phyloP scores from a whole-genome alignment of 2,329 filamentous ascomycete species.

The Phialophora macrospora region DNA sequence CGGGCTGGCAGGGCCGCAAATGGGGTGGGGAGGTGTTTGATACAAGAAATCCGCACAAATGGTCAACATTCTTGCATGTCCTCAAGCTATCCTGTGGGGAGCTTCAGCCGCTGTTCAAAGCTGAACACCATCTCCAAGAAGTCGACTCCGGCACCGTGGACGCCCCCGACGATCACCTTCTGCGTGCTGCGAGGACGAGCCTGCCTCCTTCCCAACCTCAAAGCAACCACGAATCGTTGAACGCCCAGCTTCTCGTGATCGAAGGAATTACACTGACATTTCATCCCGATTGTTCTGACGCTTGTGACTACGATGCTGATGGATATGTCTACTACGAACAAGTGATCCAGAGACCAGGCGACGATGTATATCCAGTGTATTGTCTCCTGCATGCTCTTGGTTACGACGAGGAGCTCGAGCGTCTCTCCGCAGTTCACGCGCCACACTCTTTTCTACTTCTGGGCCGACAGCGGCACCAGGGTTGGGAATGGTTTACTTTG shows the following conservation, averaged over 20 bases:
- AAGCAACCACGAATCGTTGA: background rate
- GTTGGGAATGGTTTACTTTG: background rate
- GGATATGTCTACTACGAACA: background rate
- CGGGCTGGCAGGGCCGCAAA: background rate
- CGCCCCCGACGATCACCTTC: background rate
- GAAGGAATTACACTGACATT: slow-evolving; percentile 1
- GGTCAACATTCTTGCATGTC: slow-evolving; percentile 3
- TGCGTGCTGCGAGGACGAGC: background rate
- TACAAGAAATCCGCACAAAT: background rate
- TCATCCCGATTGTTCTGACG: background rate
- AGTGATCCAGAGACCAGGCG: background rate
- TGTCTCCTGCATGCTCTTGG: slow-evolving; percentile 1
- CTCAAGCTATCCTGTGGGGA: background rate
- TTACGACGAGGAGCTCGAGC: background rate
- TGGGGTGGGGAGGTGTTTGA: slow-evolving; percentile 2
- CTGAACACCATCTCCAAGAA: background rate
- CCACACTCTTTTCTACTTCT: background rate
- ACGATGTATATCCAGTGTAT: background rate
- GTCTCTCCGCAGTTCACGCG: background rate
- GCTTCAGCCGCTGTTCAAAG: background rate
- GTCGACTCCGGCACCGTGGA: too few species aligned
- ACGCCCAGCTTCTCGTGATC: background rate
- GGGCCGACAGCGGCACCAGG: background rate
- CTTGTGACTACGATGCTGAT: background rate
- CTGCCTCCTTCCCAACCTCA: background rate